Conservation (phyloP, 306 rosid genomes). For the Gastrolobium bilobum region DNA sequence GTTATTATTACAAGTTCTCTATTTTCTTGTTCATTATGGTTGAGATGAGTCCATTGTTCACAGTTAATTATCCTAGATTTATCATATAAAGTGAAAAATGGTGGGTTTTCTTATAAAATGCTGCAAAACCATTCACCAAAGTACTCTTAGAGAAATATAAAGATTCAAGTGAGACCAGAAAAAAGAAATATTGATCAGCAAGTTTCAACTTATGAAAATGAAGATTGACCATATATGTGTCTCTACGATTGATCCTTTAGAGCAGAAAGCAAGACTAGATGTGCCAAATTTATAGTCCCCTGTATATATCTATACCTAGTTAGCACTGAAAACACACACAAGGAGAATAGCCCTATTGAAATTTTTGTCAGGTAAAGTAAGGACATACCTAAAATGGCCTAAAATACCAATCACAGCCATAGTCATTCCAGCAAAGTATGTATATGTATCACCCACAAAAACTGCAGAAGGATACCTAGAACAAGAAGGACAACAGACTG, state of each 20-base stretch:
- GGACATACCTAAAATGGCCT: slow-evolving; percentile 89
- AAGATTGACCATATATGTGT: slow-evolving; percentile 30
- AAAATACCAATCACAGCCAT: slow-evolving; percentile 96
- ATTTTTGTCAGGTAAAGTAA: slow-evolving; percentile 13
- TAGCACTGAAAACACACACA: slow-evolving; percentile 22
- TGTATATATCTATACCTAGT: slow-evolving; percentile 3
- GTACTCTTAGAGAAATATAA: slow-evolving; percentile 2
- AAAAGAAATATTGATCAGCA: not conserved
- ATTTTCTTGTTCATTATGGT: not conserved
- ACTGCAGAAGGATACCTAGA: slow-evolving; percentile 95
- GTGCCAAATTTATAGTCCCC: slow-evolving; percentile 4
- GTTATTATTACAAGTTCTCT: not conserved
- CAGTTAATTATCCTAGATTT: not conserved
- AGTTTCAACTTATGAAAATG: slow-evolving; percentile 32
- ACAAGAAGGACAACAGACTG: slow-evolving; percentile 44
- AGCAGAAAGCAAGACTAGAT: slow-evolving; percentile 27
- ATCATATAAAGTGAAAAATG: not conserved
- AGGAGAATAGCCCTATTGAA: slow-evolving; percentile 9
- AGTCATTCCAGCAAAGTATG: slow-evolving; percentile 99
- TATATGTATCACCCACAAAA: slow-evolving; percentile 96
- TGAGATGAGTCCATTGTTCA: slow-evolving; percentile 20
- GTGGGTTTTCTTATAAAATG: slow-evolving; percentile 34
- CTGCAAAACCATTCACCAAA: slow-evolving; percentile 20
- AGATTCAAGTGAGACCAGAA: slow-evolving; percentile 18
- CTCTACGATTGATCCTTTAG: slow-evolving; percentile 21